These are phyloP conservation scores for Populus tomentosa DNA, from an alignment of 441 rosid genomes.

Conservation along the genomic window DNA sequence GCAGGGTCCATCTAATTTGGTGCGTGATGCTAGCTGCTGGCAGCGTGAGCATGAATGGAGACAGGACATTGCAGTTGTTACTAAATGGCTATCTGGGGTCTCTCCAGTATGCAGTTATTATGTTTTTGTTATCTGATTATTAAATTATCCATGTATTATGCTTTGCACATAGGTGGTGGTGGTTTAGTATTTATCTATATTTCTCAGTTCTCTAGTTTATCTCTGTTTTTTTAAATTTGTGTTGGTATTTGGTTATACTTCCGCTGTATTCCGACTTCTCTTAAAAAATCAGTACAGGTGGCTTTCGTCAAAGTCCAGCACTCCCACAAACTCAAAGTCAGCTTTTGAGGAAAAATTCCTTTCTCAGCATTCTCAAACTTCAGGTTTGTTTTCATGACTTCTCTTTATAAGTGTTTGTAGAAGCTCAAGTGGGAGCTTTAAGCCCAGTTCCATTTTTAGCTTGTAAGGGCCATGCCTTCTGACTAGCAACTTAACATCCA, in stretches of 20 bases:
- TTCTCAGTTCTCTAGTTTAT: background rate
- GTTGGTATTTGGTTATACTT: background rate
- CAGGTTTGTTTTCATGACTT: conserved; percentile 59
- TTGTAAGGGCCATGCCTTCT: conserved; percentile 4
- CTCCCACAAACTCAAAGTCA: conserved; percentile 57
- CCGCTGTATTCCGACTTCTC: conserved; percentile 12
- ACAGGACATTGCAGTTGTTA: conserved; percentile 96
- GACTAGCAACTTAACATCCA: background rate
- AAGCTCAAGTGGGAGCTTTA: background rate
- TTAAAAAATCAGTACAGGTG: conserved; percentile 86
- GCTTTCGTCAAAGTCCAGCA: conserved; percentile 90
- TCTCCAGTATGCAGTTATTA: conserved; percentile 64
- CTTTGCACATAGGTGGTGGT: background rate
- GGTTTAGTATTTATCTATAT: background rate
- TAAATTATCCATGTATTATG: background rate
- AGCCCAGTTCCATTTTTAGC: background rate
- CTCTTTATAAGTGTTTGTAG: background rate
- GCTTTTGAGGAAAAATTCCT: conserved; percentile 96
- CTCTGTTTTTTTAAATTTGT: background rate
- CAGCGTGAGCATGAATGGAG: conserved; percentile 98
- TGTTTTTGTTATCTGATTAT: conserved; percentile 17
- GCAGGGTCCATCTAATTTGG: conserved; percentile 86
- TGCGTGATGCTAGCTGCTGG: conserved; percentile 93
- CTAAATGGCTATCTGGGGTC: conserved; percentile 92
- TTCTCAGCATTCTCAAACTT: conserved; percentile 87